Evolutionary conservation across 2,329 filamentous ascomycete genomes (phyloP), one percentile per base, ranked within the genome.

Genomic region (Plenodomus lindquistii): DNA sequence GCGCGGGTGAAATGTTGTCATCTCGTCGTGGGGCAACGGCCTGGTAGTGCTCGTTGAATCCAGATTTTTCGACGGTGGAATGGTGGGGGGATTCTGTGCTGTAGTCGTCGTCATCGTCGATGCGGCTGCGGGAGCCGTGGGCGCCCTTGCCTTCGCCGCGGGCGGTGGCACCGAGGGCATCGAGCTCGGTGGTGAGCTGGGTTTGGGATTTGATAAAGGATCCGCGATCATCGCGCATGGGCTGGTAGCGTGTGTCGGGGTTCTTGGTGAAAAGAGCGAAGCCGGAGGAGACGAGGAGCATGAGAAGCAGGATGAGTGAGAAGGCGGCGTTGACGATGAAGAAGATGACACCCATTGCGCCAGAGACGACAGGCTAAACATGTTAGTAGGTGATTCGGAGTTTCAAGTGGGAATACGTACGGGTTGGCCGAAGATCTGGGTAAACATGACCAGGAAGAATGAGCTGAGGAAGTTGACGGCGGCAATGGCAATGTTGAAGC

Each of bases 201-300:
- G 89, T 89, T 72, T 94, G 89, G 13, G 91, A 96, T 79, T 97
- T 97, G 85, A 97, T 96, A 77, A 97, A 97, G 9, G 92, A 97
- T 42, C 90, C 91, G 63, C 93, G 87, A 73, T 97, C 93, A 66
- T 97, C 93, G 45, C 88, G 88, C 92, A 97, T 97, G 64, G 91
- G 91, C 74, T 96, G 91, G 75, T 97, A 97, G 53, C 92, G 87
- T 36, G 88, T 90, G 70, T 97, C 93, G 18, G 93, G 93, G 75
- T 97, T 95, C 82, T 95, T 95, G 53, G 90, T 89, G 70, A 91
- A 84, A 66, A 97, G 85, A 39, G 90, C 88, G 59, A 93, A 90
- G 74, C 80, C 76, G 3, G 88, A 91, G 8, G 87, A 85, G 60
- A 91, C 81, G 43, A 93, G 80, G 42, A 97, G 85, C 76, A 96